phyloP scores from a whole-genome alignment of 345 rosid genomes.

The Zanthoxylum bungeanum region DNA sequence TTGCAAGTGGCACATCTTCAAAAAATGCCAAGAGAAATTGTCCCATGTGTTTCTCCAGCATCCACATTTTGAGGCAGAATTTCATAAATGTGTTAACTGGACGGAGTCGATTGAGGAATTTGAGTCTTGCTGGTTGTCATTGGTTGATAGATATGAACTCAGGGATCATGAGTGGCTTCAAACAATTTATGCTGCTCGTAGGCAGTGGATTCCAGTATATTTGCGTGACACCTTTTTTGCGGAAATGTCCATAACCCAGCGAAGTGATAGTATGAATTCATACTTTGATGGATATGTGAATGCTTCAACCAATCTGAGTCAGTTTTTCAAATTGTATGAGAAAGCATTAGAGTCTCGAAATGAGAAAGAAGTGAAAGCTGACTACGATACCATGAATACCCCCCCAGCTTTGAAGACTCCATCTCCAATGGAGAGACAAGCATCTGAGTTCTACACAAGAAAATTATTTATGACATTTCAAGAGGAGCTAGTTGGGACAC shows the following conservation, averaged over 20 bases:
- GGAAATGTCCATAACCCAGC: conserved; percentile 47
- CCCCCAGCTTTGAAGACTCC: conserved; percentile 45
- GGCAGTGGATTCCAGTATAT: conserved; percentile 57
- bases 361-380: conserved; percentile 55
- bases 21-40: conserved; percentile 49
- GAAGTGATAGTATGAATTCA: conserved; percentile 46
- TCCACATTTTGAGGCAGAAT: conserved; percentile 49
- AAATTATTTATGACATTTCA: conserved; percentile 48
- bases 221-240: conserved; percentile 49
- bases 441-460: conserved; percentile 44
- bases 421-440: conserved; percentile 63
- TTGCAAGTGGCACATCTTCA: conserved; percentile 50
- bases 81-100: conserved; percentile 49
- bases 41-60: conserved; percentile 39
- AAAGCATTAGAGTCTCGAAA: conserved; percentile 45
- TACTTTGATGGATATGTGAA: conserved; percentile 53
- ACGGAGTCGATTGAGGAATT: conserved; percentile 52
- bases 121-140: conserved; percentile 48
- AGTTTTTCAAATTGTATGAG: conserved; percentile 44
- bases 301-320: conserved; percentile 42
- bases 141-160: conserved; percentile 43
- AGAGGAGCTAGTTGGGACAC: conserved; percentile 54
- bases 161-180: conserved; percentile 55
- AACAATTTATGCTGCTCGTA: conserved; percentile 38
- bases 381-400: conserved; percentile 47